These are phyloP conservation scores for Chaetomium globosum DNA, from an alignment of 2,329 filamentous ascomycete species.

Conservation along the genomic window DNA sequence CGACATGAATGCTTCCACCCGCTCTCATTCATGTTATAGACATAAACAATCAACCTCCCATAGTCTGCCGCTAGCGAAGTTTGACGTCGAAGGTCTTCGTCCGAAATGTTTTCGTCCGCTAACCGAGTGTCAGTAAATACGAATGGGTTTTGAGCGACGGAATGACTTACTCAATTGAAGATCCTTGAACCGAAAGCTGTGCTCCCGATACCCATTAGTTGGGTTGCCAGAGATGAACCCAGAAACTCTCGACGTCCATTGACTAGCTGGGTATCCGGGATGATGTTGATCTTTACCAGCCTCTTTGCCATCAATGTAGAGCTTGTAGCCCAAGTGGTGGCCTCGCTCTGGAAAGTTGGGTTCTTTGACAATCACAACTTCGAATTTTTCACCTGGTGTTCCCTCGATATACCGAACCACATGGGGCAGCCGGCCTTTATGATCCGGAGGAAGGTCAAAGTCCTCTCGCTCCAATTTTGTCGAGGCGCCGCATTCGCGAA, in stretches of 20 bases:
- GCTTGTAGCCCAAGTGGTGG: not conserved
- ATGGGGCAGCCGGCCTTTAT: not conserved
- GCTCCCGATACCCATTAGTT: not conserved
- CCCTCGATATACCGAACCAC: slow-evolving; percentile 2
- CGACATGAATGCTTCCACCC: too few species aligned
- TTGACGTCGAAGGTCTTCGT: too few species aligned
- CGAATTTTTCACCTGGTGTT: not conserved
- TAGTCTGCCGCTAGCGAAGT: too few species aligned
- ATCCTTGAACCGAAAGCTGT: slow-evolving; percentile 4
- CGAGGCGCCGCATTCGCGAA: not conserved
- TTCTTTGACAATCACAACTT: not conserved
- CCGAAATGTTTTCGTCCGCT: too few species aligned
- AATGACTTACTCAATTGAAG: not conserved
- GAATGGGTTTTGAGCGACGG: too few species aligned
- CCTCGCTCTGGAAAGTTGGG: not conserved
- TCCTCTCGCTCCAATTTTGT: not conserved
- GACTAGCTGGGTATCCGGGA: not conserved
- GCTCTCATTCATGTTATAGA: not conserved
- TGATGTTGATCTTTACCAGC: too few species aligned
- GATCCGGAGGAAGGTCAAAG: not conserved
- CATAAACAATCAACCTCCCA: too few species aligned
- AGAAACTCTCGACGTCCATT: too few species aligned
- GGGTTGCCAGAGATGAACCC: not conserved
- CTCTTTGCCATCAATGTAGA: not conserved
- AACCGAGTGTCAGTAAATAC: too few species aligned